Evolutionary conservation across 306 rosid species (phyloP).

Genomic region (Calophaca sinica): DNA sequence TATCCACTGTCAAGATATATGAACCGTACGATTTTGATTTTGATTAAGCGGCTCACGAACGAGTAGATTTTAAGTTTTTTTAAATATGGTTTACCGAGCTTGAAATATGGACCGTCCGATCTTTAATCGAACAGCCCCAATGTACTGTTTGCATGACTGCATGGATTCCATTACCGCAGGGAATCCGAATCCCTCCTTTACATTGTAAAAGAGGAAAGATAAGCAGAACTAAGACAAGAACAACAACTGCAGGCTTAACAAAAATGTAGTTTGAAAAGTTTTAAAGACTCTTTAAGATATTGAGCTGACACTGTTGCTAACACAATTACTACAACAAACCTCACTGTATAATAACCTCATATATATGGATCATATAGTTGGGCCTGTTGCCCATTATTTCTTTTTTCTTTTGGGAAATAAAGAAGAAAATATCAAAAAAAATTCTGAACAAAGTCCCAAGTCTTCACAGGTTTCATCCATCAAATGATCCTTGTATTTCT

Average conservation of each 20-base stretch:
- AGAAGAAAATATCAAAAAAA: slow-evolving; percentile 45
- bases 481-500: slow-evolving; percentile 51
- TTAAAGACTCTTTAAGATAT: slow-evolving; percentile 39
- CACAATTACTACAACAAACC: slow-evolving; percentile 52
- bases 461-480: slow-evolving; percentile 55
- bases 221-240: neutral
- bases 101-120: no score
- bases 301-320: slow-evolving; percentile 50
- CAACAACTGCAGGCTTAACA: slow-evolving; percentile 41
- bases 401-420: slow-evolving; percentile 7
- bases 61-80: no score
- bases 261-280: slow-evolving; percentile 43
- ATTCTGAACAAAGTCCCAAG: slow-evolving; percentile 42
- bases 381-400: slow-evolving; percentile 59
- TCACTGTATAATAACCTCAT: slow-evolving; percentile 42
- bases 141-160: no score
- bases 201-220: slow-evolving; percentile 14
- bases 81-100: no score
- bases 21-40: no score
- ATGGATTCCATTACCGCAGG: no score
- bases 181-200: neutral
- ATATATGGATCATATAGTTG: slow-evolving; percentile 41
- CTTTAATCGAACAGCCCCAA: no score
- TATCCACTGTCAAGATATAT: no score
- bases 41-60: no score